Evolutionary conservation across 495 filamentous ascomycete genomes (phyloP).

Genomic region (Talaromyces ruber): DNA sequence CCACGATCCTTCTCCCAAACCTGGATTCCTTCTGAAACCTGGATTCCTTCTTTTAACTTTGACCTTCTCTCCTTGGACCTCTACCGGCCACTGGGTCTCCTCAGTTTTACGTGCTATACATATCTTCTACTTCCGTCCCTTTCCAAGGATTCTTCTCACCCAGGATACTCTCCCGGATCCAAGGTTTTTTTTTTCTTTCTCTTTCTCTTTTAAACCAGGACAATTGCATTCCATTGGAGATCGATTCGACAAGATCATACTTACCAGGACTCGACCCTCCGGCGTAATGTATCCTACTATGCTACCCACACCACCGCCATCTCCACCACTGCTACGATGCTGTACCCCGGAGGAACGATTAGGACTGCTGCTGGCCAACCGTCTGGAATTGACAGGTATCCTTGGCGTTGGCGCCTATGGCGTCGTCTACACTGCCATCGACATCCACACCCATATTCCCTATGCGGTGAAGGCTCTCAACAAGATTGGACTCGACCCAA

Average conservation of each 20-base stretch:
- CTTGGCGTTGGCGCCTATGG: slow-evolving; percentile 94
- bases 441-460: slow-evolving; percentile 68
- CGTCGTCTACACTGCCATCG: slow-evolving; percentile 89
- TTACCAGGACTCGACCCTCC: background rate
- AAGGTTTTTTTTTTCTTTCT: no score
- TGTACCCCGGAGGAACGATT: slow-evolving; percentile 74
- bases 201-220: background rate
- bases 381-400: slow-evolving; percentile 74
- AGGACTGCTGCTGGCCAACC: slow-evolving; percentile 73
- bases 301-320: slow-evolving; percentile 55
- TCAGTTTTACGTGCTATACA: background rate
- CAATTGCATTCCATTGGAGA: background rate
- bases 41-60: slow-evolving; percentile 1
- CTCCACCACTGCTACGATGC: slow-evolving; percentile 42
- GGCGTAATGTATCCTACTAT: slow-evolving; percentile 38
- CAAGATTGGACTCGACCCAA: slow-evolving; percentile 79
- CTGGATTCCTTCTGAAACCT: slow-evolving; percentile 2
- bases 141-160: background rate
- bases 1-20: background rate
- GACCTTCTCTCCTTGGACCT: slow-evolving; percentile 4
- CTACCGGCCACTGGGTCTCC: background rate
- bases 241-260: background rate
- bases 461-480: slow-evolving; percentile 97
- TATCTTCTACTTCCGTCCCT: background rate
- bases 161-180: background rate